Conservation (phyloP, 345 rosid genomes). For the Gynandropsis gynandra region DNA sequence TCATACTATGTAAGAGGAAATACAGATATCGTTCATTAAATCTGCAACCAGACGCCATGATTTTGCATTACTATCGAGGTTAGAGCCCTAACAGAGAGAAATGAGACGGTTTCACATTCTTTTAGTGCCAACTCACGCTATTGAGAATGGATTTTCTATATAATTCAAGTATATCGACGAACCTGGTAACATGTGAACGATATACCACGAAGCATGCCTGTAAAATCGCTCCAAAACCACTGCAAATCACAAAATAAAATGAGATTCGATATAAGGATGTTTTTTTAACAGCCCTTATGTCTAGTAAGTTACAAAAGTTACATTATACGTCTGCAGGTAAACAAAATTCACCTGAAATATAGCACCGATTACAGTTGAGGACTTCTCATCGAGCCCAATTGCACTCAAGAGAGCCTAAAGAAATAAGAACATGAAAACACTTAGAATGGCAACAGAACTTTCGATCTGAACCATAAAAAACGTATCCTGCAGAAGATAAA, state of each 20-base stretch:
- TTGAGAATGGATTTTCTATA: too few species aligned
- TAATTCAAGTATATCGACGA: too few species aligned
- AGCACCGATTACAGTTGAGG: constrained; percentile 93
- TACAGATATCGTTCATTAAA: constrained; percentile 92
- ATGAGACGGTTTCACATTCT: constrained; percentile 4
- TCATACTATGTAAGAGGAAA: too few species aligned
- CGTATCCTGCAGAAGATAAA: too few species aligned
- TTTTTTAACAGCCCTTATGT: too few species aligned
- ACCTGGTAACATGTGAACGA: too few species aligned
- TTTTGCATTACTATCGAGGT: constrained; percentile 87
- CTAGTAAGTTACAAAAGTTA: too few species aligned
- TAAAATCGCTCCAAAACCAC: constrained; percentile 95
- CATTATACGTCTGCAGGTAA: too few species aligned
- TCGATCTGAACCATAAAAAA: too few species aligned
- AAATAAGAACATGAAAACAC: constrained; percentile 7
- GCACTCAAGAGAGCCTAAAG: constrained; percentile 83
- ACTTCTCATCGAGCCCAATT: constrained; percentile 95
- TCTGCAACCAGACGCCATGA: constrained; percentile 97
- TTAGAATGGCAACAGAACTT: not conserved
- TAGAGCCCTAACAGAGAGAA: constrained; percentile 58
- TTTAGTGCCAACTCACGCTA: too few species aligned
- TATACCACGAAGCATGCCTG: constrained; percentile 96
- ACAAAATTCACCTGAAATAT: too few species aligned
- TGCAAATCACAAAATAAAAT: constrained; percentile 27
- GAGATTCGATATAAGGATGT: too few species aligned